Base-by-base conservation (phyloP, 164 flowering plant genomes). In the Annona cherimola region DNA sequence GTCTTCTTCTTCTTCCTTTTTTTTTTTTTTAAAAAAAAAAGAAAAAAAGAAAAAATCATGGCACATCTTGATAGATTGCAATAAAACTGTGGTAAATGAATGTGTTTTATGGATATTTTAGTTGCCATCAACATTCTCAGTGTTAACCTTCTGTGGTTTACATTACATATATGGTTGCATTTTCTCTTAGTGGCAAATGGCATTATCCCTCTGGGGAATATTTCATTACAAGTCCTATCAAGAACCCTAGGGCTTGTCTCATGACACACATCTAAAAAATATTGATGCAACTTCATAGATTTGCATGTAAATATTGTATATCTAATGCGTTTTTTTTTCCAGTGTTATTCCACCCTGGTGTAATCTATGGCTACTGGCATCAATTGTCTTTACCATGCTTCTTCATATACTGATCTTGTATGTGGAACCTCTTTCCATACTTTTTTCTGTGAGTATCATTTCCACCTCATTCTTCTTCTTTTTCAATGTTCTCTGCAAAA, bases 321-420 rank as follows among this genome's bases (percentile, higher is more conserved):
- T 50, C 9, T 50, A 50, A 61, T 35, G 8, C 35, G 35, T 26
- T 26, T 73, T 62, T 54, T 43, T n/a, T 70, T 59, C 76, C 63
- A 95, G 99, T 67, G 88, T 84, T 69, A 86, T 95, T 62, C 90
- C 90, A 76, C 98, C 98, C 5, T 91, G 99, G 99, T 93, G 98
- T 83, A 95, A 95, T 72, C 78, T 90, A 75, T 95, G 99, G 99
- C 96, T 95, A 69, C 92, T 93, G 75, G 94, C 75, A 72, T 93
- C 99, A 18, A 93, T 95, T 66, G 73, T 88, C 69, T 78, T 95
- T 72, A 95, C 99, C 19, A 91, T 95, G 97, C 63, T 93, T 54
- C 90, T 95, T 78, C 99, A 95, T 82, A 46, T 84, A 50, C 90
- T 95, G 12, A 93, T 95, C 71, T 81, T 95, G 65, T 95, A 93